Base-by-base conservation (phyloP, 352 stramenopile genomes). In the Nannochloropsis limnetica region DNA sequence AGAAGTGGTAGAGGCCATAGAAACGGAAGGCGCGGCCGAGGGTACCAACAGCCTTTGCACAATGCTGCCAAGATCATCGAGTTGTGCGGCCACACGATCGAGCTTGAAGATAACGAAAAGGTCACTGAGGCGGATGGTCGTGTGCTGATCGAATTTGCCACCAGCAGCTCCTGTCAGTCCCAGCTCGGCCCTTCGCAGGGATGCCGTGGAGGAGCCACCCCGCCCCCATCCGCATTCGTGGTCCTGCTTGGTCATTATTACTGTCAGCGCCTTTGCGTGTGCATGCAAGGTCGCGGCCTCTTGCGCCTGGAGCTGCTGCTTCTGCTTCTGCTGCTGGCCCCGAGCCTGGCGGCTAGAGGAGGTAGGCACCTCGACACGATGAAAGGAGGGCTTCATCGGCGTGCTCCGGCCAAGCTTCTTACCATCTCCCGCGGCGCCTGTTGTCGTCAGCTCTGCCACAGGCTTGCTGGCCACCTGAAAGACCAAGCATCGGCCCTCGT, bases 201-300 rank as follows among this genome's bases (percentile, higher is more conserved):
- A 25, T 31, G 61, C 14, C 20, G 25, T 31, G 61, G 61, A 74
- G n/a, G 61, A 74, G n/a, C 25, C 61, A 27, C 61, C 61, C 61
- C 25, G 61, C n/a, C 61, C 61, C 61, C 61, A 74, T 28, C 61
- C 61, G 25, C 9, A 31, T 74, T 74, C n/a, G 22, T 74, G 61
- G 11, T 29, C 61, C 61, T 74, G 61, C 61, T 74, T 74, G 61
- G 25, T 74, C 3, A 74, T 23, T 28, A 15, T 74, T 29, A 74
- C 61, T 28, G n/a, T 74, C 3, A 74, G n/a, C n/a, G 61, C 61
- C n/a, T 74, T 74, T 8, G n/a, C n/a, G 22, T 74, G n/a, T 29
- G n/a, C 1, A 4, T 25, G n/a, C n/a, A 11, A 74, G 3, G 61
- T 11, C 11, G n/a, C 4, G n/a, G 61, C 61, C 8, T 17, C 61